Base-by-base conservation (phyloP, 306 rosid species). In the Dalbergia cultrata region DNA sequence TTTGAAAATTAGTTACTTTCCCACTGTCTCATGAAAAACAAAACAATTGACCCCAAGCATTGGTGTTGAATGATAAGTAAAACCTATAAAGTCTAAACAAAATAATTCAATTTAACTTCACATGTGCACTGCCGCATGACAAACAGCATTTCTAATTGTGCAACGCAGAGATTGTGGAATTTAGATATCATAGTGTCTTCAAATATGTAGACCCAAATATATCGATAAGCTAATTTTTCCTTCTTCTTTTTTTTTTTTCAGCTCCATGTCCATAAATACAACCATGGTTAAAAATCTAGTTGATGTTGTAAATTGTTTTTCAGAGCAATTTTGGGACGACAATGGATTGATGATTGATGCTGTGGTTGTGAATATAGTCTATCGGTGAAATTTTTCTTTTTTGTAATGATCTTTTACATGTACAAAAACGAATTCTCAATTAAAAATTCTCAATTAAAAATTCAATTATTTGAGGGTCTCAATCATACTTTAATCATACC, bases 121-220 rank as follows among this genome's bases (percentile, higher is more conserved):
- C 82, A 82, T 82, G 85, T 82, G 82, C 68, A 80, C 13, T 45
- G 35, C 60, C 72, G 50, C 61, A 49, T 81, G 67, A 59, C 71
- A 50, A 81, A 58, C 79, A 52, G 64, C 74, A 37, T 37, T 77
- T 77, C 44, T 52, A 53, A 66, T 13, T 35, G 0, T 14, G 14
- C 54, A 65, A 8, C 16, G 56, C 74, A 66, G 31, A 19, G 13
- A 66, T 58, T 58, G 50, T 69, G 82, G 82, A 58, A 69, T 69
- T 69, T 69, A 26, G 21, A 58, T 57, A 5, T 22, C 9, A 14
- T 77, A 16, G 4, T 65, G 74, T 14, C 18, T 12, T 43, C 70
- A 16, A 64, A 64, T 43, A 43, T 43, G 21, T 33, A 17, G 34
- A 66, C 13, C 71, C 33, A 8, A 54, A 16, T 54, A 53, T 13